Base-by-base conservation (phyloP, 257 asterid genomes). In the Anisodus tanguticus region DNA sequence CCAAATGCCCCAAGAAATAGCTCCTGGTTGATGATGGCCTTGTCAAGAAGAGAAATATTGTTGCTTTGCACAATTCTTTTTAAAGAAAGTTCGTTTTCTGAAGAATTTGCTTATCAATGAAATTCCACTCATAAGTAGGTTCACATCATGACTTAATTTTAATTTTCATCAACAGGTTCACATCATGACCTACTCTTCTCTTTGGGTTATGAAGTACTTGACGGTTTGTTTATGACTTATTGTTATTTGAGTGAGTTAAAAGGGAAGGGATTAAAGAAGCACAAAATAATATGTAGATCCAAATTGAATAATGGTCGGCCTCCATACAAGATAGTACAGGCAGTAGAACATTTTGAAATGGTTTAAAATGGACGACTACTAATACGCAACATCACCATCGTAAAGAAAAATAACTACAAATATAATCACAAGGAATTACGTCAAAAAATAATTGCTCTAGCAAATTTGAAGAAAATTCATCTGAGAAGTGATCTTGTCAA, bases 401-500 rank as follows among this genome's bases (percentile, higher is more conserved):
- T 58, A 68, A 68, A 49, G 64, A 82, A 64, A 80, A 12, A 31
- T 10, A 31, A 69, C 76, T 37, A 67, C 13, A 79, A 31, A 70
- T 84, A 86, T 26, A 57, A 72, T 13, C 39, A 58, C 26, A 66
- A 57, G 55, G 70, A n/a, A 82, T 43, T 19, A 31, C 11, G 82
- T 35, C 66, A 77, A 77, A 22, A 41, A 70, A 57, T 60, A 10
- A 26, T 68, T 47, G 62, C 41, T 84, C 70, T 35, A 35, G 41
- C 69, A 58, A 31, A 74, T 67, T 57, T 55, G 43, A 60, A 17
- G 80, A 67, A 84, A 22, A 19, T 13, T 91, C 89, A 93, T 83
- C 92, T 89, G 53, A 93, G 92, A 64, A 93, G 94, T 2, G 97
- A 92, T 88, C 97, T 89, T 83, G 95, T 88, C 88, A 93, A 87